These are phyloP conservation scores for Chrysanthemum seticuspe DNA, from an alignment of 129 eudicot genomes.

Conservation along the genomic window DNA sequence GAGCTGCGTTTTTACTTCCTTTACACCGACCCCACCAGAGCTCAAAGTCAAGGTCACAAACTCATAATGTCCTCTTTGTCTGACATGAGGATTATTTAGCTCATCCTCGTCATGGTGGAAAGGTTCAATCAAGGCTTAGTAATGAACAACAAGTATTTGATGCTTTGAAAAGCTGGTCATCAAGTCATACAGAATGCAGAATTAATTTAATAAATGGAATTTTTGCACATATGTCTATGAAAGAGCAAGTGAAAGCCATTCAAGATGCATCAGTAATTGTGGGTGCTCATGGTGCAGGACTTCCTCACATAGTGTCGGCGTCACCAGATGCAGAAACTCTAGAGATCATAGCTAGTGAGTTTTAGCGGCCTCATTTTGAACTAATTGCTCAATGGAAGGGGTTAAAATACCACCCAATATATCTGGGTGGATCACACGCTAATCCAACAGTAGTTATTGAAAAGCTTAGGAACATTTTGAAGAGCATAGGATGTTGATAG, in stretches of 20 bases:
- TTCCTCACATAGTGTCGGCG: constrained; percentile 92
- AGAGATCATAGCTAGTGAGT: constrained; percentile 74
- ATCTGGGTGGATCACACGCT: constrained; percentile 56
- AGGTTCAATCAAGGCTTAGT: constrained; percentile 81
- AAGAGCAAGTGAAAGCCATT: constrained; percentile 83
- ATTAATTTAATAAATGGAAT: constrained; percentile 67
- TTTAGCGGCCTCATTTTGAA: constrained; percentile 77
- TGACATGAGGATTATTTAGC: constrained; percentile 96
- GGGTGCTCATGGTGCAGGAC: constrained; percentile 98
- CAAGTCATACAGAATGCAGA: constrained; percentile 48
- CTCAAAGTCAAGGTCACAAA: constrained; percentile 36
- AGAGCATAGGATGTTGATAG: constrained; percentile 64
- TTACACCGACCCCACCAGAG: constrained; percentile 38
- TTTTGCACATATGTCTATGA: constrained; percentile 97
- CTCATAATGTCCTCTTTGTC: constrained; percentile 65
- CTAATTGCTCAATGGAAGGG: constrained; percentile 89
- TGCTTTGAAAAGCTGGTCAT: constrained; percentile 63
- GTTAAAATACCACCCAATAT: constrained; percentile 73
- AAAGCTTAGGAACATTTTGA: constrained; percentile 56
- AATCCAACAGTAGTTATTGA: constrained; percentile 52
- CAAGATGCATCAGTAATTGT: constrained; percentile 85
- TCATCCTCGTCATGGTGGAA: constrained; percentile 96
- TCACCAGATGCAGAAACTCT: constrained; percentile 47
- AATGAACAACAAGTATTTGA: constrained; percentile 82
- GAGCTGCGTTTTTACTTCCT: constrained; percentile 77